These are phyloP conservation scores for Hamamelis virginiana DNA, from an alignment of 164 flowering plant species.

Conservation along the genomic window DNA sequence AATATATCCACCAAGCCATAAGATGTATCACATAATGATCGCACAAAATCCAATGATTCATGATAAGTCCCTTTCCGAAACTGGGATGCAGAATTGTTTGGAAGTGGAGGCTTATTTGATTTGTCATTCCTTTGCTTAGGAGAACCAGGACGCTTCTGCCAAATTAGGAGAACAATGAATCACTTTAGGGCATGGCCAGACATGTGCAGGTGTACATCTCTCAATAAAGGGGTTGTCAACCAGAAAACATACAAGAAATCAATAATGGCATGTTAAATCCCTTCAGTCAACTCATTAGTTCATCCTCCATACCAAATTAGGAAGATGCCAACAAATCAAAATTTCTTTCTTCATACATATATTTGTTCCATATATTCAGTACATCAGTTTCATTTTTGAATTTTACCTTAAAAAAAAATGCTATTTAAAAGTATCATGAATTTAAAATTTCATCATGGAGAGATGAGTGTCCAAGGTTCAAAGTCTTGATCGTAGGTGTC, in stretches of 20 bases:
- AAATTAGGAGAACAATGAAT: slow-evolving; percentile 17
- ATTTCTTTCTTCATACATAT: neutral
- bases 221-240: neutral
- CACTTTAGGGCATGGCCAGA: neutral
- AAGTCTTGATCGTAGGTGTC: too few species aligned
- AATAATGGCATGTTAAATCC: neutral
- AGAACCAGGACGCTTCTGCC: slow-evolving; percentile 75
- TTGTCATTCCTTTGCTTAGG: slow-evolving; percentile 66
- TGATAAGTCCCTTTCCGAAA: slow-evolving; percentile 89
- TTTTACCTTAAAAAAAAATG: too few species aligned
- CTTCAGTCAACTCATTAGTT: neutral
- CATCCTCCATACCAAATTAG: neutral
- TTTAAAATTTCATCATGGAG: too few species aligned
- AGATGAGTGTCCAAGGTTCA: too few species aligned
- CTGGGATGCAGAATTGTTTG: slow-evolving; percentile 65
- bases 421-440: too few species aligned
- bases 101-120: slow-evolving; percentile 78
- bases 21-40: slow-evolving; percentile 85
- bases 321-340: neutral
- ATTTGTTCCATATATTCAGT: too few species aligned
- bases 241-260: neutral
- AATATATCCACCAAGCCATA: slow-evolving; percentile 94
- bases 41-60: slow-evolving; percentile 93
- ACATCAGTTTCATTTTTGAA: too few species aligned
- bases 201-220: neutral